Conservation (phyloP, 768 basidiomycete species). For the Gloeophyllum trabeum region DNA sequence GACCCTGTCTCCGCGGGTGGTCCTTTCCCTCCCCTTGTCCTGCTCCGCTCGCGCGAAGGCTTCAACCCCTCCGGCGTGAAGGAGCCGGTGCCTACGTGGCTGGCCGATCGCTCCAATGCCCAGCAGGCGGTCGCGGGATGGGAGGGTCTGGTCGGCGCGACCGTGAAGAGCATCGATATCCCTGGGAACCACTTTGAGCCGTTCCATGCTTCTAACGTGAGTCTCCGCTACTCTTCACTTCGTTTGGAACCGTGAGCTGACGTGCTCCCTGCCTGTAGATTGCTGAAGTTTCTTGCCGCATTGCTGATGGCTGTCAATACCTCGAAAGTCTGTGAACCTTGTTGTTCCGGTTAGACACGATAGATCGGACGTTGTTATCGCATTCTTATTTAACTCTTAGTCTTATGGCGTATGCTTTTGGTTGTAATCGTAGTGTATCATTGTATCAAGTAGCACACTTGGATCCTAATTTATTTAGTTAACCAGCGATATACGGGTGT, state of each 20-base stretch:
- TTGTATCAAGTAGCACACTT: too few species aligned
- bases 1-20: constrained; percentile 18
- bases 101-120: constrained; percentile 31
- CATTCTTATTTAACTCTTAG: too few species aligned
- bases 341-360: too few species aligned
- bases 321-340: background rate
- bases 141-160: constrained; percentile 27
- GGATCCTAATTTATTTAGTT: too few species aligned
- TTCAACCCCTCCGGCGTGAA: constrained; percentile 22
- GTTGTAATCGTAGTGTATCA: too few species aligned
- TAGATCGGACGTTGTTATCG: too few species aligned
- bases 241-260: background rate
- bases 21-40: constrained; percentile 25
- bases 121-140: constrained; percentile 28
- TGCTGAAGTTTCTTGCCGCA: background rate
- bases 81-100: constrained; percentile 35
- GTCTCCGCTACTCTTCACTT: constrained; percentile 10
- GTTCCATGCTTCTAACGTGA: constrained; percentile 40
- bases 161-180: constrained; percentile 37
- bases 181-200: constrained; percentile 59
- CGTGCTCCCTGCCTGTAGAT: background rate
- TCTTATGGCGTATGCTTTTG: too few species aligned
- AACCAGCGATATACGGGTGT: too few species aligned
- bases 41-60: constrained; percentile 41
- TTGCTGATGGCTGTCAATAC: background rate